Conservation (phyloP, 345 rosid species). For the Pugionium cornutum region DNA sequence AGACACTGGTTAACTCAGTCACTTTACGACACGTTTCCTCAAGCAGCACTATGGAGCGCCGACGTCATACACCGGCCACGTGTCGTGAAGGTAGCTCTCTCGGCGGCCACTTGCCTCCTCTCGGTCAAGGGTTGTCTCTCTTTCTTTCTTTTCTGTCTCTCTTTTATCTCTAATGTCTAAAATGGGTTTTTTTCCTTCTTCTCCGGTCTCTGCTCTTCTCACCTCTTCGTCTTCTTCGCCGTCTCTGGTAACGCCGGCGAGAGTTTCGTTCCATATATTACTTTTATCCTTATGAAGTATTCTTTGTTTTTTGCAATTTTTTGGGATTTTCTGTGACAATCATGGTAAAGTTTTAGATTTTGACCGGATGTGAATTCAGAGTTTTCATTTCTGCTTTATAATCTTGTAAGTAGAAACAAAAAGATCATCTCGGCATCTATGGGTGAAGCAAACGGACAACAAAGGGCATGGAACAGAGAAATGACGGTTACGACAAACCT, state of each 20-base stretch:
- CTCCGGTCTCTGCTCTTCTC: slow-evolving; percentile 15
- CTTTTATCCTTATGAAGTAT: neutral
- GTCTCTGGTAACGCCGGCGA: slow-evolving; percentile 27
- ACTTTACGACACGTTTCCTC: slow-evolving; percentile 41
- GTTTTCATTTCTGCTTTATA: neutral
- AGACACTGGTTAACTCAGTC: slow-evolving; percentile 20
- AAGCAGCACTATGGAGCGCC: slow-evolving; percentile 36
- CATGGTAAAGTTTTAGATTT: neutral
- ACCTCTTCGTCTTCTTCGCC: slow-evolving; percentile 21
- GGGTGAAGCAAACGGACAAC: slow-evolving; percentile 56
- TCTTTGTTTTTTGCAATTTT: neutral
- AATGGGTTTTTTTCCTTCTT: neutral
- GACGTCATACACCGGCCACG: slow-evolving; percentile 54
- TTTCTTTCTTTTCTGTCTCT: slow-evolving; percentile 20
- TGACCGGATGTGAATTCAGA: slow-evolving; percentile 33
- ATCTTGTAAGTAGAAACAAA: neutral
- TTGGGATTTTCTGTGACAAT: neutral
- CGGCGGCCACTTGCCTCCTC: slow-evolving; percentile 70
- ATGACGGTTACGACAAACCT: slow-evolving; percentile 47
- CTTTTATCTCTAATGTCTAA: slow-evolving; percentile 22
- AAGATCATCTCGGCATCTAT: slow-evolving; percentile 29
- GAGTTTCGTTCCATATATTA: neutral
- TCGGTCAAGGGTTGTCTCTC: slow-evolving; percentile 41
- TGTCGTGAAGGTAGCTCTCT: slow-evolving; percentile 52
- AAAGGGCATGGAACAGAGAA: slow-evolving; percentile 47